Evolutionary conservation across 306 rosid genomes (phyloP).

Genomic region (Casuarina equisetifolia): DNA sequence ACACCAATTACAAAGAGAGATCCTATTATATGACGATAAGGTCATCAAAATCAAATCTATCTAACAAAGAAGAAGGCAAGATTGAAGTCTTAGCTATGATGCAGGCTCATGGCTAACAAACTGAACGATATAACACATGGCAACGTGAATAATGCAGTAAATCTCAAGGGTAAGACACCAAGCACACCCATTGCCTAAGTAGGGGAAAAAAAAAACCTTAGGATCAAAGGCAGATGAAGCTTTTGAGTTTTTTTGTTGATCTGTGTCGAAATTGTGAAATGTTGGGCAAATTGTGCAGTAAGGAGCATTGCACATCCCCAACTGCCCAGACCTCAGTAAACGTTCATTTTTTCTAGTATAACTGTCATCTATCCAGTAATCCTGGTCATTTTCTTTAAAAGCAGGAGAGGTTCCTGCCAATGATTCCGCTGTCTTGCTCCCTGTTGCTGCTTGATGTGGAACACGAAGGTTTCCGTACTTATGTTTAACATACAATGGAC

Average conservation of each 20-base stretch:
- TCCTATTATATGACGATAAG: not conserved
- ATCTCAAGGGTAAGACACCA: not conserved
- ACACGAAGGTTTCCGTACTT: constrained; percentile 37
- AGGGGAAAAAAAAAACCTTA: constrained; percentile 45
- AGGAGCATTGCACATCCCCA: constrained; percentile 92
- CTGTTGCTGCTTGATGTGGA: constrained; percentile 27
- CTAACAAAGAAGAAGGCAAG: not conserved
- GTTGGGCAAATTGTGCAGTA: constrained; percentile 91
- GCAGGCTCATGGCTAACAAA: not conserved
- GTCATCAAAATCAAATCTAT: constrained; percentile 4
- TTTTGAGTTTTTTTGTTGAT: constrained; percentile 43
- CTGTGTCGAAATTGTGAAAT: constrained; percentile 40
- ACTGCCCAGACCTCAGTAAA: constrained; percentile 78
- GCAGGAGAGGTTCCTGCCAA: constrained; percentile 40
- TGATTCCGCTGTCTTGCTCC: constrained; percentile 33
- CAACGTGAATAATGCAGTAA: constrained; percentile 19
- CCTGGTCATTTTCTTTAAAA: constrained; percentile 19
- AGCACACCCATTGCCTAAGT: constrained; percentile 9
- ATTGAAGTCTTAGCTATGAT: constrained; percentile 7
- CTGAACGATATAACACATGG: not conserved
- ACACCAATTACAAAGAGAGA: not conserved
- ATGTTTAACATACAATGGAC: constrained; percentile 44
- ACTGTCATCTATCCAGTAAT: not conserved
- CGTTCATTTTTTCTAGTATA: constrained; percentile 55
- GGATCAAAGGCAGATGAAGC: constrained; percentile 49